Percentiles rank a stretch among this genome's conserved stretches.
Evolutionary conservation across 2,329 filamentous ascomycete genomes (phyloP).

Genomic region (Fusarium sp.): DNA sequence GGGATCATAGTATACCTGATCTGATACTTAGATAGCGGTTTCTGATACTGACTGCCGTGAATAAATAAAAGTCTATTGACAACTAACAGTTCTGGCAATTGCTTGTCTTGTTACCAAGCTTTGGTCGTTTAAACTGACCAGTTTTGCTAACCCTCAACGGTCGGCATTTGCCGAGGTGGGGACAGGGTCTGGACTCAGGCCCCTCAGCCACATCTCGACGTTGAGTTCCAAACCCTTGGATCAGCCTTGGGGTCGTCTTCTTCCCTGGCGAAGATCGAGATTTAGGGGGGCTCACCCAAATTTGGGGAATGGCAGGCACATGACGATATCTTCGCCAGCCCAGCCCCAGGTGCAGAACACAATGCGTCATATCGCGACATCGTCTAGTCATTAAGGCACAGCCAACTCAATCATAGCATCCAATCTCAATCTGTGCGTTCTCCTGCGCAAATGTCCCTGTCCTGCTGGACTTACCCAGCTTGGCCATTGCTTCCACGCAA

Average conservation of each 20-base stretch:
- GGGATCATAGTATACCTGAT: not conserved
- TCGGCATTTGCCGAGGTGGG: slow-evolving; percentile 33
- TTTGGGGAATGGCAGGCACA: slow-evolving; percentile 20
- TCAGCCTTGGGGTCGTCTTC: not conserved
- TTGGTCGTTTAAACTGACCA: not conserved
- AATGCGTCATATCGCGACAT: slow-evolving; percentile 1
- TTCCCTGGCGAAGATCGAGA: slow-evolving; percentile 34
- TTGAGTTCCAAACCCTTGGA: slow-evolving; percentile 32
- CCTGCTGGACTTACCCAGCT: not conserved
- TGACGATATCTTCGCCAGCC: not conserved
- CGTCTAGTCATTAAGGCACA: not conserved
- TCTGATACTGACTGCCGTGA: not conserved
- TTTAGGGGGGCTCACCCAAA: slow-evolving; percentile 8
- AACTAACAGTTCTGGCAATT: not conserved
- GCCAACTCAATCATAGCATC: slow-evolving; percentile 2
- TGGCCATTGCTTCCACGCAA: not conserved
- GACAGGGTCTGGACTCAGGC: slow-evolving; percentile 32
- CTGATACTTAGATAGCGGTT: not conserved
- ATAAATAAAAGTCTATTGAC: not conserved
- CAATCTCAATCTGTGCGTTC: not conserved
- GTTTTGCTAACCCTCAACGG: slow-evolving; percentile 22
- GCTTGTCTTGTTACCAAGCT: not conserved
- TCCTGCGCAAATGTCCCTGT: not conserved
- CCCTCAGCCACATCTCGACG: slow-evolving; percentile 28
- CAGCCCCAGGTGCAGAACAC: not conserved